These are phyloP conservation scores for Neoboletus subvelutipes DNA, from an alignment of 768 basidiomycete species.

Conservation along the genomic window DNA sequence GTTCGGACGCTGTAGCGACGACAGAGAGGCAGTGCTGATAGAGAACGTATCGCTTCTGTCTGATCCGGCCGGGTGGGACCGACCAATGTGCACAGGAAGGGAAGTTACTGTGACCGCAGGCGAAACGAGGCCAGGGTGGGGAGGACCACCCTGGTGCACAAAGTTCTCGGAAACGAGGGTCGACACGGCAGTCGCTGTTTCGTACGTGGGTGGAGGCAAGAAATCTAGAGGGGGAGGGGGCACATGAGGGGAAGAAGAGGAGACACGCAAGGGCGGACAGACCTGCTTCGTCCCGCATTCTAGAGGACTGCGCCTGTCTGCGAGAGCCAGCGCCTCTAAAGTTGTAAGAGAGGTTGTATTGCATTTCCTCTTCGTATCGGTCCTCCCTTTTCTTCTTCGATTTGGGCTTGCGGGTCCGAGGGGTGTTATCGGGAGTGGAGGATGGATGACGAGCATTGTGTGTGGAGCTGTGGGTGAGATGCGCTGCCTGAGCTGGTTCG, in stretches of 20 bases:
- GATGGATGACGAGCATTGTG: slow-evolving; percentile 54
- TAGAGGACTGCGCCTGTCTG: slow-evolving; percentile 25
- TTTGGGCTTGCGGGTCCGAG: slow-evolving; percentile 38
- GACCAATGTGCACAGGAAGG: slow-evolving; percentile 16
- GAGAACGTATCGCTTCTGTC: slow-evolving; percentile 28
- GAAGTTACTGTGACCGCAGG: slow-evolving; percentile 25
- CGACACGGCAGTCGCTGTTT: slow-evolving; percentile 49
- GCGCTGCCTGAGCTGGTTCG: slow-evolving; percentile 38
- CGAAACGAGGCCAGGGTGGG: slow-evolving; percentile 26
- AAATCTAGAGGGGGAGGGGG: slow-evolving; percentile 48
- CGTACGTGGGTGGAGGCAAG: slow-evolving; percentile 75
- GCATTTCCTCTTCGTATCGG: slow-evolving; percentile 45
- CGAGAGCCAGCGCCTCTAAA: slow-evolving; percentile 33
- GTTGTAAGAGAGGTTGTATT: slow-evolving; percentile 32
- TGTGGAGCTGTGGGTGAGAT: slow-evolving; percentile 54
- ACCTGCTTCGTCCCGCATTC: slow-evolving; percentile 35
- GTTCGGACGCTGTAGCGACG: slow-evolving; percentile 18
- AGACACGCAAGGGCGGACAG: slow-evolving; percentile 6
- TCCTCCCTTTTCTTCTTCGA: slow-evolving; percentile 45
- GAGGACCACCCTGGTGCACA: slow-evolving; percentile 31
- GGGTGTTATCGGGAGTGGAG: slow-evolving; percentile 51
- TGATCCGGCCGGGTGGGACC: slow-evolving; percentile 11
- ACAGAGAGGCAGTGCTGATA: slow-evolving; percentile 17
- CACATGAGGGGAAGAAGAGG: slow-evolving; percentile 1
- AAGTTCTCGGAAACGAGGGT: slow-evolving; percentile 41